Conservation (phyloP, 805 yeast genomes). For the Candida suzukii region DNA sequence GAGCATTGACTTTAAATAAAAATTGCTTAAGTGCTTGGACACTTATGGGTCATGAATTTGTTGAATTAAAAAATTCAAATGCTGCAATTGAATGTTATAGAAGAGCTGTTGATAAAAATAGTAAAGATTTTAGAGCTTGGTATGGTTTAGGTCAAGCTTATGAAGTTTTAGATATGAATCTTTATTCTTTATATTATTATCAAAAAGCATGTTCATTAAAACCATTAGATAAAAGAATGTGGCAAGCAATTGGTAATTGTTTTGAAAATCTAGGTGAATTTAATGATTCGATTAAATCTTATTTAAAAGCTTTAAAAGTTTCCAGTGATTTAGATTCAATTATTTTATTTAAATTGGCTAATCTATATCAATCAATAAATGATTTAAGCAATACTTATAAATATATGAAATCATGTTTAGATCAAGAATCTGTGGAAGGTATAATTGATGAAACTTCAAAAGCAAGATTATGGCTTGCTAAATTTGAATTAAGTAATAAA, state of each 20-base stretch:
- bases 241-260: conserved; percentile 93
- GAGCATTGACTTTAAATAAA: conserved; percentile 78
- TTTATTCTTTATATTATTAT: conserved; percentile 86
- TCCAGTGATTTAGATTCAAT: conserved; percentile 43
- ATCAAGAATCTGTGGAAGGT: conserved; percentile 57
- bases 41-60: conserved; percentile 97
- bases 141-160: conserved; percentile 98
- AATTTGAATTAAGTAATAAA: conserved; percentile 46
- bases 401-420: conserved; percentile 63
- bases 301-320: conserved; percentile 63
- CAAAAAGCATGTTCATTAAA: conserved; percentile 85
- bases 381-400: conserved; percentile 46
- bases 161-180: conserved; percentile 91
- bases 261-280: conserved; percentile 69
- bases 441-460: conserved; percentile 67
- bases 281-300: conserved; percentile 73
- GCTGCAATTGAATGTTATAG: conserved; percentile 96
- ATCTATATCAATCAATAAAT: conserved; percentile 50
- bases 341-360: conserved; percentile 61
- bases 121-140: conserved; percentile 94
- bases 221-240: conserved; percentile 87
- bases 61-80: conserved; percentile 90
- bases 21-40: conserved; percentile 93
- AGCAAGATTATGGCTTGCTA: conserved; percentile 84
- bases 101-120: conserved; percentile 84